These are phyloP conservation scores for Paramecium tetraurelia DNA, from an alignment of 73 alveolate genomes.

Conservation along the genomic window DNA sequence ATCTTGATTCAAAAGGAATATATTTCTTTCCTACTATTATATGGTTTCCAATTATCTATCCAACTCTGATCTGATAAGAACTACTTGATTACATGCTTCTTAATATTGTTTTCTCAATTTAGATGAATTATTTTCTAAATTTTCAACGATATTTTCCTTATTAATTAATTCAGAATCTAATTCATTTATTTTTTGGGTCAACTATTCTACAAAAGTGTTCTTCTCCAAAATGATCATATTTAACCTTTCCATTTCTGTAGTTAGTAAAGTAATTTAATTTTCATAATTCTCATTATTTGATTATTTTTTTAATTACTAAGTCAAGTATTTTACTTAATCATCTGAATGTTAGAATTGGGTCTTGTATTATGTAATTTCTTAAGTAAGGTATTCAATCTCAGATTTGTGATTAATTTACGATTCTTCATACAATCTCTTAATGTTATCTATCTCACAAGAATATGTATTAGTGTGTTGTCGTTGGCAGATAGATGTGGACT, in stretches of 20 bases:
- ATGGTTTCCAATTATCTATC: conserved; percentile 13
- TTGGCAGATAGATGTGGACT: background rate
- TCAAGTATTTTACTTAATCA: background rate
- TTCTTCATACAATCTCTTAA: background rate
- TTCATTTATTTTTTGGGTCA: background rate
- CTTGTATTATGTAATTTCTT: background rate
- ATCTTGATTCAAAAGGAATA: background rate
- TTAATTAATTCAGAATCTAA: background rate
- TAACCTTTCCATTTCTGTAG: conserved; percentile 26
- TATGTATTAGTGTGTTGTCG: background rate
- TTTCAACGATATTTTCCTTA: background rate
- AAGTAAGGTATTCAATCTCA: background rate
- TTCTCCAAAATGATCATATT: background rate
- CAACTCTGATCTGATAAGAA: background rate
- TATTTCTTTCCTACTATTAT: background rate
- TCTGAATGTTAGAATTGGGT: background rate
- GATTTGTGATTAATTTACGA: background rate
- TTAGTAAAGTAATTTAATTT: background rate
- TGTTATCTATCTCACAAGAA: background rate
- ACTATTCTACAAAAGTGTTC: background rate
- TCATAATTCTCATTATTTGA: background rate
- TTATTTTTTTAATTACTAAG: background rate
- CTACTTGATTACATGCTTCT: background rate
- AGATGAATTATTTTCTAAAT: background rate
- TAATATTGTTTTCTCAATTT: background rate